Evolutionary conservation across 78 protist species (phyloP), one percentile per base, ranked within the genome.

Genomic region (Dictyostelium brefeldianum): DNA sequence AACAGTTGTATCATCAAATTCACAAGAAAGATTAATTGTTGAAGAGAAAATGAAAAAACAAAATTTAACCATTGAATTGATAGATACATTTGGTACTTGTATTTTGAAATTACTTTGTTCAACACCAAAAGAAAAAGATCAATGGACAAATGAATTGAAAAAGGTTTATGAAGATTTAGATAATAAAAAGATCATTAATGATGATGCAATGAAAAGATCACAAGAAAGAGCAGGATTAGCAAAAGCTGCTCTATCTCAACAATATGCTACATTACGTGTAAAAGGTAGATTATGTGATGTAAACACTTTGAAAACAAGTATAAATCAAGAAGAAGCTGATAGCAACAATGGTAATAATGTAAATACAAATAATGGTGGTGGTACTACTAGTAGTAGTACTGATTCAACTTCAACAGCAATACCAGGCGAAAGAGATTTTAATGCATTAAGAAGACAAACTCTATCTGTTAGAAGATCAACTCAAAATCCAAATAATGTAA

Each of bases 201-300:
- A 87, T 36, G 93, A 87, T 5, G 93, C 84, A 36, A 87, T 87
- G 93, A 87, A 87, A 50, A 87, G 93, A 65, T 87, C 93, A 31
- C 93, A 87, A 36, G 93, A 87, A 70, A 51, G 59, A 47, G 93
- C 93, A 8, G 83, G 84, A 59, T 20, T 77, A 36, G 93, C 93
- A 3, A 87, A 70, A n/a, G 84, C 83, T n/a, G 84, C 83, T 2
- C 14, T 87, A 47, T 57, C 64, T 18, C 93, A 87, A 87, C 93
- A 87, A 54, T 87, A 87, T 77, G 93, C 93, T 15, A 87, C 93
- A n/a, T 43, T 87, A 14, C 64, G 93, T 59, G 84, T 87, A 1
- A 56, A 78, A 50, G 93, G 93, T 53, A 56, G 81, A 48, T 53
- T 36, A 20, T 57, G 31, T 64, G 84, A 50, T 43, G 20, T 64